A percentile compares a stretch with the other conserved stretches of the same genome.
These are phyloP conservation scores for Gastrolobium bilobum DNA, from an alignment of 306 rosid species.

Conservation along the genomic window DNA sequence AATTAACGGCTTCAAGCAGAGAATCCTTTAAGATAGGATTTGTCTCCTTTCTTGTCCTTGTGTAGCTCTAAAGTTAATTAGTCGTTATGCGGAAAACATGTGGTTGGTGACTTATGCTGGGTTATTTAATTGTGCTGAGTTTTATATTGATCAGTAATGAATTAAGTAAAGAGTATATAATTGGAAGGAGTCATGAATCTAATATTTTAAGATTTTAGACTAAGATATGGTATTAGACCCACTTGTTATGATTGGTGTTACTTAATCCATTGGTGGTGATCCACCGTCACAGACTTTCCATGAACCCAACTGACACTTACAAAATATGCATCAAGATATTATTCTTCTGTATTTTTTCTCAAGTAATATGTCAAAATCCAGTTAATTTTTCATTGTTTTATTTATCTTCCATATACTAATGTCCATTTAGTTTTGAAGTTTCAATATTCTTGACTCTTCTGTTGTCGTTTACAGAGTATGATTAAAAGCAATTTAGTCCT, in stretches of 20 bases:
- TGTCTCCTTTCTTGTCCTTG: slow-evolving; percentile 47
- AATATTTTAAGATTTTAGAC: too few species aligned
- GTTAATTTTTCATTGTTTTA: background rate
- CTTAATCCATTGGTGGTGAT: too few species aligned
- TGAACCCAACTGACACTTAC: too few species aligned
- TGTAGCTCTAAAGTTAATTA: slow-evolving; percentile 39
- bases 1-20: slow-evolving; percentile 26
- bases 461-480: background rate
- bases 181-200: too few species aligned
- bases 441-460: background rate
- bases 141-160: too few species aligned
- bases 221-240: too few species aligned
- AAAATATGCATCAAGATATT: background rate
- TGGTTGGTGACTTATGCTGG: slow-evolving; percentile 31
- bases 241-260: too few species aligned
- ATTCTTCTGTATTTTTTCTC: slow-evolving; percentile 23
- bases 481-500: slow-evolving; percentile 3
- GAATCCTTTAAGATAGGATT: slow-evolving; percentile 51
- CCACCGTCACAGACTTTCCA: too few species aligned
- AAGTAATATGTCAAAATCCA: slow-evolving; percentile 21
- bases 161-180: too few species aligned
- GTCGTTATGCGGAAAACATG: slow-evolving; percentile 41
- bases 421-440: background rate
- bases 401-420: slow-evolving; percentile 9
- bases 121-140: too few species aligned